Base-by-base conservation (phyloP, 495 filamentous ascomycete species). In the Echria macrotheca region DNA sequence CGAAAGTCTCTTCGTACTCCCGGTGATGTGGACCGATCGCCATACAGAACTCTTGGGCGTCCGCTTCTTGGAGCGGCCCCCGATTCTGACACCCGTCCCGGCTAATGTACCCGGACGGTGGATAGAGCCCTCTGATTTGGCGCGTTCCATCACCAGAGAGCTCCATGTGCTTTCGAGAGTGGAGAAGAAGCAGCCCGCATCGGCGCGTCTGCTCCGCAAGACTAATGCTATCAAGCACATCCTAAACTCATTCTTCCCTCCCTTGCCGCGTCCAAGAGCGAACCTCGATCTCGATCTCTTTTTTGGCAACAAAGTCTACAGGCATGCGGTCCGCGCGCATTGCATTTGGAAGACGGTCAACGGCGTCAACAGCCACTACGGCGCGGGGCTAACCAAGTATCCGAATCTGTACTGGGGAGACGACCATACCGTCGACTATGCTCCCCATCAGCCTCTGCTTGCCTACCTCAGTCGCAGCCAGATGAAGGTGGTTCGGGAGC, bases 1-100 rank as follows among this genome's bases (percentile, higher is more conserved):
- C 31, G 53, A 47, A 1, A 45, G 65, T 0, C 71, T 76, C 43
- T 71, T 64, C 49, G 43, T 67, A 37, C 56, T 61, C 8, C 73
- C 73, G 8, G 60, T 74, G 41, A 63, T 55, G 58, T 76, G 73
- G 73, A 74, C 67, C n/a, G 71, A 73, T 42, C 50, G 57, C 0
- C 73, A 76, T 44, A 38, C 58, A 21, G 45, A 56, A 15, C 54
- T 73, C 1, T 64, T 76, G 9, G 66, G 66, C 22, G 70, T 54
- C 18, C 57, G 50, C 5, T 76, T 74, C 52, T 22, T 50, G 32
- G 57, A 63, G 37, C 58, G 59, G 10, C 57, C 66, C 35, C 49
- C 59, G 12, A 59, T 63, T 42, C 37, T 31, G 18, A 68, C 43
- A 15, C 71, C 71, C 0, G 57, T 63, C 8, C 67, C 67, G 1